Evolutionary conservation across 2,329 filamentous ascomycete species (phyloP), one percentile per base, ranked within the genome.

Genomic region (Lasiodiplodia sp.): DNA sequence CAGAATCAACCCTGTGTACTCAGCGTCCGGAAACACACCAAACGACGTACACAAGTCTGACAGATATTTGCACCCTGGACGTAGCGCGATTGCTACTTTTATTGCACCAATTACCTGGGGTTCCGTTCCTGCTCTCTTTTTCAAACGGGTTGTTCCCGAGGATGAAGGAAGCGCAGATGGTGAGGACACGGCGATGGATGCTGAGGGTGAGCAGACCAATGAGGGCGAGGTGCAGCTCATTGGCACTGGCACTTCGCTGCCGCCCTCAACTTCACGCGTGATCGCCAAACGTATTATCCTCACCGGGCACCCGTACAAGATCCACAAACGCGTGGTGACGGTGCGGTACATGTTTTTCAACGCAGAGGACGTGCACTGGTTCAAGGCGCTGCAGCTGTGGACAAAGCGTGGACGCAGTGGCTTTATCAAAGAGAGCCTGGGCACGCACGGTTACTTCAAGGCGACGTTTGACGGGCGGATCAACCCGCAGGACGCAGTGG

Each of bases 281-380:
- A 89, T 99, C 70, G 94, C 95, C 75, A 99, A 99, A 83, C 91
- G 96, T 65, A 90, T 97, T 73, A 92, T 98, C 72, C 86, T 99
- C 68, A 97, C 96, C 0, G 96, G 96, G 18, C 95, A 99, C 78
- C 96, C 96, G 0, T 97, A 93, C 87, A 97, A 99, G 84, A 99
- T 99, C 79, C 93, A 99, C 88, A 97, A 97, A 87, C 94, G 92
- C 81, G 86, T 99, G 28, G 96, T 99, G 69, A 99, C 96, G 0
- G 91, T 99, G 57, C 91, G 96, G 37, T 99, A 99, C 87, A 99
- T 99, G 96, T 99, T 99, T 87, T 99, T 99, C 89, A 96, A 95
- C 84, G 86, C 91, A 60, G 93, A 95, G 75, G 96, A 99, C 72
- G 93, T 99, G 38, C 89, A 92, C 73, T 99, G 96, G 94, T 99